A percentile compares a stretch with the other conserved stretches of the same genome.
phyloP scores from a whole-genome alignment of 2,329 filamentous ascomycete species.

The Hypocrella siamensis region DNA sequence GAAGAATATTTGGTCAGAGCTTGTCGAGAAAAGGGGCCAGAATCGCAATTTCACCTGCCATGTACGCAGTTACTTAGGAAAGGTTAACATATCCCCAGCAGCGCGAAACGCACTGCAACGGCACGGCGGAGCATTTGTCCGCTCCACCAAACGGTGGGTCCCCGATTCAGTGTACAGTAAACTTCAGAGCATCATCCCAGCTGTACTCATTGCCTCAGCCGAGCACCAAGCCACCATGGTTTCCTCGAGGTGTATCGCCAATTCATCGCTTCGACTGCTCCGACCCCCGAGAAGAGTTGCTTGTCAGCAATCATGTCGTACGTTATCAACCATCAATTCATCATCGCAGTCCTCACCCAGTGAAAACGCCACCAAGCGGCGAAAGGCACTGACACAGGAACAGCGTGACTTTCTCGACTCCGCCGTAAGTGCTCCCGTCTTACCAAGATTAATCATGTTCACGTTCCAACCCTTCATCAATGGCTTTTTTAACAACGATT shows the following conservation, averaged over 20 bases:
- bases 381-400: conserved; percentile 47
- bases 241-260: too few relatives aligned
- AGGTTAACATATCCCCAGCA: not conserved
- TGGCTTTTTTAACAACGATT: conserved; percentile 3
- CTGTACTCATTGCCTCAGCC: too few relatives aligned
- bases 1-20: too few relatives aligned
- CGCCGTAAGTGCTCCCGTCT: conserved; percentile 33
- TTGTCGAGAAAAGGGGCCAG: too few relatives aligned
- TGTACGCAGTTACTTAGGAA: too few relatives aligned
- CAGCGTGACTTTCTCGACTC: conserved; percentile 64
- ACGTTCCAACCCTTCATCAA: not conserved
- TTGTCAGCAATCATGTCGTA: conserved; percentile 2
- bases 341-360: conserved; percentile 1
- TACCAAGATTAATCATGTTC: not conserved
- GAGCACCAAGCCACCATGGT: too few relatives aligned
- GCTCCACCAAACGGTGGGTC: not conserved
- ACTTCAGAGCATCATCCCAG: not conserved
- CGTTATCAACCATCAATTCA: conserved; percentile 6
- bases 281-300: not conserved
- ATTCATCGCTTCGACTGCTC: too few relatives aligned
- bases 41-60: too few relatives aligned
- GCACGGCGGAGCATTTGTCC: conserved; percentile 6
- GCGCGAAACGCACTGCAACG: not conserved
- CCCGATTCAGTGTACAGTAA: too few relatives aligned
- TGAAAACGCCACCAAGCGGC: conserved; percentile 18